A percentile compares a stretch with the other conserved stretches of the same genome.
These are phyloP conservation scores for Lepidium sativum DNA, from an alignment of 345 rosid genomes.

Conservation along the genomic window DNA sequence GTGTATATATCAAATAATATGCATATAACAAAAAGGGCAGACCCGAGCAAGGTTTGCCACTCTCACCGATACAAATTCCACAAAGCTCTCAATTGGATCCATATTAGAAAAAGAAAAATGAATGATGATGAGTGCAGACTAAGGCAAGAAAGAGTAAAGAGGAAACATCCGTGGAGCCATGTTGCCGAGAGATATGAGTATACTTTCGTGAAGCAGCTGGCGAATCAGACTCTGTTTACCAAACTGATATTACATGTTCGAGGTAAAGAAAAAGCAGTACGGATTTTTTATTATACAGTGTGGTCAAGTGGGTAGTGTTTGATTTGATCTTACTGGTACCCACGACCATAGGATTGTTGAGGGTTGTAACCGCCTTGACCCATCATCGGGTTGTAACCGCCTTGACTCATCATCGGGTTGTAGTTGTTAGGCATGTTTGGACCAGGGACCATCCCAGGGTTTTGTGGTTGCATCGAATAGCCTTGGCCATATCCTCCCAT, in stretches of 20 bases:
- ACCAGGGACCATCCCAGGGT: too few relatives aligned
- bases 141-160: background rate
- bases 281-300: constrained; percentile 12
- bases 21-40: constrained; percentile 20
- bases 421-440: constrained; percentile 46
- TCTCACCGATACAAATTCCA: constrained; percentile 25
- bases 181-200: constrained; percentile 11
- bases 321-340: constrained; percentile 47
- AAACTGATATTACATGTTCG: constrained; percentile 21
- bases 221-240: constrained; percentile 15
- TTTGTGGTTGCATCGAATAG: constrained; percentile 52
- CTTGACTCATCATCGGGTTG: constrained; percentile 53
- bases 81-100: constrained; percentile 30
- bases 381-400: constrained; percentile 54
- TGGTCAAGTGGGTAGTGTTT: background rate
- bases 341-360: constrained; percentile 76
- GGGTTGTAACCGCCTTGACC: constrained; percentile 61
- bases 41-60: constrained; percentile 21
- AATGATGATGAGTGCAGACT: constrained; percentile 16
- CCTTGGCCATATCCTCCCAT: constrained; percentile 54
- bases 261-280: constrained; percentile 8
- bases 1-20: constrained; percentile 20
- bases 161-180: background rate
- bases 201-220: constrained; percentile 12
- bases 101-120: background rate